Evolutionary conservation across 352 stramenopile genomes (phyloP).

Genomic region (Pythium oligandrum): DNA sequence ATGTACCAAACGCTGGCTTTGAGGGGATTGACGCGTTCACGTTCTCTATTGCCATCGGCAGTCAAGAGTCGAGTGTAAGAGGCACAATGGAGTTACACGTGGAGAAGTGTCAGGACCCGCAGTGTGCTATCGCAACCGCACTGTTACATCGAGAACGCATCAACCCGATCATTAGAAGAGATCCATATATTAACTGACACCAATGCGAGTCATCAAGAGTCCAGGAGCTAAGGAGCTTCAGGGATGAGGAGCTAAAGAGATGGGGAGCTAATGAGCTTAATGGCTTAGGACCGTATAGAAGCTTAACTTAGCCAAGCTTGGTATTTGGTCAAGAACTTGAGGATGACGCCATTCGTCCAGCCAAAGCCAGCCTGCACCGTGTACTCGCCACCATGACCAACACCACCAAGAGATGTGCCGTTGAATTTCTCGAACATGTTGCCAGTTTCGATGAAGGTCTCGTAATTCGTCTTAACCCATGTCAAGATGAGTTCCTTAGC

Average conservation of each 20-base stretch:
- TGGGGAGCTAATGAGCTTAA: no score
- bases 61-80: constrained; percentile 32
- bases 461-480: constrained; percentile 22
- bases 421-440: constrained; percentile 61
- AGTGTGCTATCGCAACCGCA: constrained; percentile 20
- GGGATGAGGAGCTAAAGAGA: no score
- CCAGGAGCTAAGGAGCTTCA: no score
- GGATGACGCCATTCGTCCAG: constrained; percentile 51
- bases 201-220: no score
- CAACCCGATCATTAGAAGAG: background rate
- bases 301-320: background rate
- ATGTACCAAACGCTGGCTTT: constrained; percentile 48
- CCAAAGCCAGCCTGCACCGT: constrained; percentile 44
- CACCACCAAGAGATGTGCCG: constrained; percentile 22
- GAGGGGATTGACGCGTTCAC: constrained; percentile 51
- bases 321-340: constrained; percentile 36
- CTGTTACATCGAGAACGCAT: constrained; percentile 8
- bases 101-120: constrained; percentile 40
- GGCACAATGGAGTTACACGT: constrained; percentile 58
- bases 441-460: constrained; percentile 18
- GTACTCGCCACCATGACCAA: constrained; percentile 51
- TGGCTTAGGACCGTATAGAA: no score
- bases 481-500: constrained; percentile 17
- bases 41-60: constrained; percentile 44
- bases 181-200: no score